Evolutionary conservation across 2,329 filamentous ascomycete species (phyloP).

Genomic region (Gyromitra esculenta): DNA sequence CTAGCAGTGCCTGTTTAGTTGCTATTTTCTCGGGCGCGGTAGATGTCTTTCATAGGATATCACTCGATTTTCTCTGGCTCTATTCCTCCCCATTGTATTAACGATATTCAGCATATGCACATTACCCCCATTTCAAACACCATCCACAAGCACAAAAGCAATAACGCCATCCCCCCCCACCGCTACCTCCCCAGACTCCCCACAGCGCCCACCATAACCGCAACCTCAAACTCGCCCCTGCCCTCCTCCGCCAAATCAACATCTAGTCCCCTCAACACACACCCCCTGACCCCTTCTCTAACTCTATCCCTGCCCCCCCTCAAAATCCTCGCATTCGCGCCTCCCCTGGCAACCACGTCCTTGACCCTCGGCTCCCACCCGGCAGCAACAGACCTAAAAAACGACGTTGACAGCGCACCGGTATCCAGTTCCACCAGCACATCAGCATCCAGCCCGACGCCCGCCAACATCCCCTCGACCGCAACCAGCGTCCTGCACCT

Average conservation of each 20-base stretch:
- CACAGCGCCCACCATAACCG: conserved; percentile 91
- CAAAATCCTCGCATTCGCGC: conserved; percentile 82
- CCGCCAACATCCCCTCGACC: conserved; percentile 37
- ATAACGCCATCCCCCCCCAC: background rate
- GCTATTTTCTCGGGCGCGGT: no score
- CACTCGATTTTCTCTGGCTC: background rate
- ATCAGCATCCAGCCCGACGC: conserved; percentile 70
- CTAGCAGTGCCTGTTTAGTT: no score
- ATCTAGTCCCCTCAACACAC: conserved; percentile 75
- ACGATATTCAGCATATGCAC: background rate
- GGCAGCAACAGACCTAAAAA: conserved; percentile 88
- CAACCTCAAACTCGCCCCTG: conserved; percentile 88
- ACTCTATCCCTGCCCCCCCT: conserved; percentile 78
- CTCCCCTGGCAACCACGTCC: conserved; percentile 83
- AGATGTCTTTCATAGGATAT: background rate
- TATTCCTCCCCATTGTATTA: background rate
- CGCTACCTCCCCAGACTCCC: conserved; percentile 62
- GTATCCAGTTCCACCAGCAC: conserved; percentile 80
- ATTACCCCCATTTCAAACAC: background rate
- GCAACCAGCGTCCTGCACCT: conserved; percentile 93
- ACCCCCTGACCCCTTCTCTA: conserved; percentile 79
- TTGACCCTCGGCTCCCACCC: conserved; percentile 79
- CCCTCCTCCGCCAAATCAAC: conserved; percentile 63
- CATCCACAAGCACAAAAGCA: background rate
- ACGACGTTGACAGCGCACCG: conserved; percentile 85